Evolutionary conservation across 352 stramenopile species (phyloP), one percentile per base, ranked within the genome.

Genomic region (Globisporangium heterothallicum): DNA sequence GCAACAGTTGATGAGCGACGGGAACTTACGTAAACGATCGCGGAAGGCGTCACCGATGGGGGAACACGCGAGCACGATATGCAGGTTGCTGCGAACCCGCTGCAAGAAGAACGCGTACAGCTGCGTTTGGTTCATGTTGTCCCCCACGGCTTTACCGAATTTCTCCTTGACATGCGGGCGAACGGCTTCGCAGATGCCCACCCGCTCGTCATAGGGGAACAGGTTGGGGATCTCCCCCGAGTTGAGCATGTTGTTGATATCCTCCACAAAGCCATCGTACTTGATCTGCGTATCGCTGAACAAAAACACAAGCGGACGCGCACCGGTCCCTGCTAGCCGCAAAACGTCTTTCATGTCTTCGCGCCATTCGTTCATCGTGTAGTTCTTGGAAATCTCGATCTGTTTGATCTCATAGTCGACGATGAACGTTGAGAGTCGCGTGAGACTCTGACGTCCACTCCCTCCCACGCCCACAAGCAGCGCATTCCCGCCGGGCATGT

Each of bases 201-300:
- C 87, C 6, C 77, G 74, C 50, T 97, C 92, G 62, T 98, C 94
- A 53, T 93, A 93, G 0, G 89, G 82, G 56, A 98, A 98, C 36
- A 98, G 63, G 58, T 98, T 98, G 1, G 94, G 94, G 24, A 98
- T 96, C 61, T 98, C 94, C 21, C 94, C 93, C 1, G 83, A 88
- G 65, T 98, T 98, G 21, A 98, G 70, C 78, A 98, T 97, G 68
- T 97, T 97, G 68, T 97, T 98, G 56, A 98, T 97, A 54, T 98
- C 94, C 56, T 98, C 92, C 25, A 98, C 86, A 56, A 98, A 98
- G n/a, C 79, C 80, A 41, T 98, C 92, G 63, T 96, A 94, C 63
- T 97, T 97, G 67, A 98, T 97, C 58, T 98, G 94, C 2, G 94
- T 97, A 57, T 98, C 94, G 42, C 80, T 96, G 55, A 98, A 98